Evolutionary conservation across 2,329 filamentous ascomycete genomes (phyloP), one percentile per base, ranked within the genome.

Genomic region (Trichoderma cornu-damae): DNA sequence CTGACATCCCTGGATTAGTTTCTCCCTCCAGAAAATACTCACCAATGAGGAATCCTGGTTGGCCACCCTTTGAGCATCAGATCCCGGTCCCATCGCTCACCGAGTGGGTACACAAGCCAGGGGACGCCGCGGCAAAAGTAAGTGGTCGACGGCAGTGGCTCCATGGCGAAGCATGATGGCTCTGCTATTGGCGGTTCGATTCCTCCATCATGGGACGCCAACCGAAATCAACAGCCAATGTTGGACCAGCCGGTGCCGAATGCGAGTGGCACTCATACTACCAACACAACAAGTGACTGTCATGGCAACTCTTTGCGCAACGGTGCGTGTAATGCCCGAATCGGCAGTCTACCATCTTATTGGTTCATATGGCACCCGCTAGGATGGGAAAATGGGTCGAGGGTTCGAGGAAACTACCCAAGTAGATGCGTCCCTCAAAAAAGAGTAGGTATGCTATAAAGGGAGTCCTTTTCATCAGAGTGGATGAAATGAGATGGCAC

Each of bases 71-170:
- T 42, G 18, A 52, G 24, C 16, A 42, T 42, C 49, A 40, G 38
- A 55, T 47, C 52, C 52, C 47, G 32, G 52, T 38, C 30, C n/a
- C 32, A 20, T 47, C 43, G 43, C 52, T 55, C 52, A 55, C 40
- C 52, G 52, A 55, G 52, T 55, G 52, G 52, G 35, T 35, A 55
- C 42, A n/a, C n/a, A n/a, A 20, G n/a, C 42, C 11, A 28, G 42
- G 51, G 42, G 32, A 37, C 32, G 32, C 32, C 38, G 42, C 51
- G 47, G 51, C 18, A 55, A 47, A 24, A 55, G 51, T 14, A 55
- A 47, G 32, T 55, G 42, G 42, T 38, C 12, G 5, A 47, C 22
- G n/a, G 18, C 28, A 24, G 24, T 34, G 44, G 46, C 52, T 47
- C 42, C 42, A 47, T 55, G 30, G 12, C 22, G 26, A 38, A 22